phyloP scores from a whole-genome alignment of 2,329 filamentous ascomycete genomes.

The Septoria petroselini region DNA sequence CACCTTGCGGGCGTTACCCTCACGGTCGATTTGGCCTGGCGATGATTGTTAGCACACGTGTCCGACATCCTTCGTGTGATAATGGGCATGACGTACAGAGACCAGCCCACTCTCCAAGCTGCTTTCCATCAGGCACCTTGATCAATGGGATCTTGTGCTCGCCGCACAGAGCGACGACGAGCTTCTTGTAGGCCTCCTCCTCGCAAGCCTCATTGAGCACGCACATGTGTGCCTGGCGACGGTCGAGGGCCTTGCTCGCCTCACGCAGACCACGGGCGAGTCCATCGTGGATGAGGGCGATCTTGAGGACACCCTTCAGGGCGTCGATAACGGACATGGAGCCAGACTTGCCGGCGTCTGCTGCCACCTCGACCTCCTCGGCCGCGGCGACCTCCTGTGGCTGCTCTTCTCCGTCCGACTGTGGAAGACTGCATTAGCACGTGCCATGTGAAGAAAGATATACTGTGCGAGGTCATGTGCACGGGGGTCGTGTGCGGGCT shows the following conservation, averaged over 20 bases:
- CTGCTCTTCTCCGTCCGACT: conserved; percentile 99
- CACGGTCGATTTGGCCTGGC: conserved; percentile 92
- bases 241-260: conserved; percentile 97
- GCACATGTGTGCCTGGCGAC: conserved; percentile 99
- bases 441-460: background rate
- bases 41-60: conserved; percentile 16
- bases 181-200: conserved; percentile 99
- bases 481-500: conserved; percentile 7
- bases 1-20: conserved; percentile 99
- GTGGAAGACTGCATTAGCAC: conserved; percentile 26
- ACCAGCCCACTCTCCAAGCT: conserved; percentile 99
- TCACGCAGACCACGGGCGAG: conserved; percentile 97
- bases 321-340: conserved; percentile 94
- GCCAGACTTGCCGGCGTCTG: conserved; percentile 77
- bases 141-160: conserved; percentile 99
- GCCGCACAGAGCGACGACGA: conserved; percentile 95
- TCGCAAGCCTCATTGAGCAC: conserved; percentile 99
- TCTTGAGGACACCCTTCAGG: conserved; percentile 97
- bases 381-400: conserved; percentile 68
- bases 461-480: conserved; percentile 5
- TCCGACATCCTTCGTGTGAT: conserved; percentile 5
- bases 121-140: conserved; percentile 99
- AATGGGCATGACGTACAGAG: conserved; percentile 71
- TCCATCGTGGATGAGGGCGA: conserved; percentile 98
- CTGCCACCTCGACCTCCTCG: conserved; percentile 92